Evolutionary conservation across 169 alveolate species (phyloP).

Genomic region (Eimeria necatrix): DNA sequence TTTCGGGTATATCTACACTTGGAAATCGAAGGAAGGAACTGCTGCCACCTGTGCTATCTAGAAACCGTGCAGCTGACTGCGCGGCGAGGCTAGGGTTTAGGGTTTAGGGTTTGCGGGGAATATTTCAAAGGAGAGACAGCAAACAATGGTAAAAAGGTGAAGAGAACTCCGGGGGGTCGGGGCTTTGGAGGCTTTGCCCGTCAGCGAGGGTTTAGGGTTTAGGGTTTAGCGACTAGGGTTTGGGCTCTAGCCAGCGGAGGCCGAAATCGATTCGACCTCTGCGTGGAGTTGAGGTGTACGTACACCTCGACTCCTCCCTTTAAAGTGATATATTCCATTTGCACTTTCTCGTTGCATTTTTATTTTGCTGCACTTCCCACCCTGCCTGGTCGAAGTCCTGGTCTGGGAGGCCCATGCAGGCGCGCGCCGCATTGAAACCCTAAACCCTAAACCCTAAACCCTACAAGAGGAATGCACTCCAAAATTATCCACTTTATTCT

Average conservation of each 20-base stretch:
- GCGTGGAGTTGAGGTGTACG: too few relatives aligned
- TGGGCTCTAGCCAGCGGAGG: not conserved
- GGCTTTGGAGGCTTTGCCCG: not conserved
- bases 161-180: not conserved
- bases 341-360: too few relatives aligned
- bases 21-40: not conserved
- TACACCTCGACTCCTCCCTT: too few relatives aligned
- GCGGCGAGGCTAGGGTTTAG: not conserved
- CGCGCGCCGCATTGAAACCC: not conserved
- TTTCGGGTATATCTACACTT: slow-evolving; percentile 11
- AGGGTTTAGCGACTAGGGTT: slow-evolving; percentile 42
- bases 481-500: not conserved
- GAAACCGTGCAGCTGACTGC: not conserved
- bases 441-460: slow-evolving; percentile 36
- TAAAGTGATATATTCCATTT: too few relatives aligned
- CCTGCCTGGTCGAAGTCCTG: too few relatives aligned
- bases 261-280: too few relatives aligned
- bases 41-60: not conserved
- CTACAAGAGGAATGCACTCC: not conserved
- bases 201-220: slow-evolving; percentile 19
- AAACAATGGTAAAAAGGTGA: not conserved
- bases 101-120: not conserved
- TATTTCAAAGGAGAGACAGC: not conserved
- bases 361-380: too few relatives aligned
- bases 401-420: too few relatives aligned